phyloP scores from a whole-genome alignment of 2,329 filamentous ascomycete genomes.

The Alternaria sp. region DNA sequence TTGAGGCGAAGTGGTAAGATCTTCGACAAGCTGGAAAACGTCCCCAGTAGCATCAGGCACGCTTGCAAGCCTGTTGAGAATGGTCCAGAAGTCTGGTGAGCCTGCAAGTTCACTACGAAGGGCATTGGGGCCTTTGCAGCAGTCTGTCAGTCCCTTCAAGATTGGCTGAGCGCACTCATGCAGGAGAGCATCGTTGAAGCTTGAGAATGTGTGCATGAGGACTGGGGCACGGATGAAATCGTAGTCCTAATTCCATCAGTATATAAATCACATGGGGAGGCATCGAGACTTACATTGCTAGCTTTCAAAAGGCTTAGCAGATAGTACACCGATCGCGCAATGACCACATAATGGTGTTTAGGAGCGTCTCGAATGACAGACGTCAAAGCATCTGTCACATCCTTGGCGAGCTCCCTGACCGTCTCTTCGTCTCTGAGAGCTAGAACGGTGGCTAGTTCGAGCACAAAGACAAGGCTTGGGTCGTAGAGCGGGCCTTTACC shows the following conservation, averaged over 20 bases:
- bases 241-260: slow-evolving; percentile 67
- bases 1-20: slow-evolving; percentile 72
- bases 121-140: slow-evolving; percentile 78
- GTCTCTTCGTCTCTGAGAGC: slow-evolving; percentile 78
- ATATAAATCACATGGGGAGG: not conserved
- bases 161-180: slow-evolving; percentile 78
- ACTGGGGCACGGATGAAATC: slow-evolving; percentile 93
- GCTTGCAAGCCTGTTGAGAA: slow-evolving; percentile 77
- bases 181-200: slow-evolving; percentile 79
- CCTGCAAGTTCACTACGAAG: slow-evolving; percentile 92
- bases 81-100: slow-evolving; percentile 96
- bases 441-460: slow-evolving; percentile 87
- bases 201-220: slow-evolving; percentile 88
- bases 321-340: slow-evolving; percentile 87
- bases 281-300: slow-evolving; percentile 73
- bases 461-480: slow-evolving; percentile 84
- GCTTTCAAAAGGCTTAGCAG: slow-evolving; percentile 80
- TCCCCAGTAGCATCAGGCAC: slow-evolving; percentile 74
- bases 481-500: slow-evolving; percentile 75
- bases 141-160: slow-evolving; percentile 79
- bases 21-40: slow-evolving; percentile 88
- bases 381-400: slow-evolving; percentile 81
- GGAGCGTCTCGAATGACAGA: slow-evolving; percentile 80
- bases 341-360: slow-evolving; percentile 81
- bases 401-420: slow-evolving; percentile 76